Evolutionary conservation across 1,139 yeast species (phyloP), one percentile per base, ranked within the genome.

Genomic region (Kodamaea alishanica): DNA sequence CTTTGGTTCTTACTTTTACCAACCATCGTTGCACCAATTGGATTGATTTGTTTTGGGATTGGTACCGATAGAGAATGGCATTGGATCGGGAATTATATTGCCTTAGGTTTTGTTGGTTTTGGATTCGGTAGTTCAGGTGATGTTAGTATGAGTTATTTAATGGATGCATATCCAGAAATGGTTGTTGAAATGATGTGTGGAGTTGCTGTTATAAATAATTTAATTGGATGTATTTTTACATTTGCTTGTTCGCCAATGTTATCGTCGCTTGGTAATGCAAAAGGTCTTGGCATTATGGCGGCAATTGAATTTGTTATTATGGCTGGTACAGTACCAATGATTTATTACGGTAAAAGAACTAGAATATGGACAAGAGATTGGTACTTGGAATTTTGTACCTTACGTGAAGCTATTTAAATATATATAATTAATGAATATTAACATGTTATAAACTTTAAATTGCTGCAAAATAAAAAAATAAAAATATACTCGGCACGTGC

Each of bases 171-270:
- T 43, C 68, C 68, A 5, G 68, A 67, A 29, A 52, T 66, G 54
- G 65, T 65, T 24, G 53, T 66, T 20, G 73, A 67, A 46, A 60
- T 63, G 48, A 55, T 67, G 58, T 64, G 63, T 30, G 67, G 65
- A 3, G 70, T 65, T 4, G 53, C 70, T 1, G 60, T 67, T 22
- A 63, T 67, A 33, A 64, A 64, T 47, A 67, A 67, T 42, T 42
- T 60, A 37, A 52, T 65, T 33, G 71, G 71, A 2, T 66, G 71
- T 39, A 51, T 65, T 6, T 67, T 67, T 44, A 65, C 73, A 0
- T 67, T 67, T 52, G 62, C 66, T 2, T 67, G 73, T 43, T 63
- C 71, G 3, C 66, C 65, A 6, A 66, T 71, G 72, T 49, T 67
- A 10, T 57, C 49, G 7, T 43, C 49, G 6, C 55, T 65, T 45